Evolutionary conservation across 2,329 filamentous ascomycete species (phyloP).

Genomic region (Clonostachys sp.): DNA sequence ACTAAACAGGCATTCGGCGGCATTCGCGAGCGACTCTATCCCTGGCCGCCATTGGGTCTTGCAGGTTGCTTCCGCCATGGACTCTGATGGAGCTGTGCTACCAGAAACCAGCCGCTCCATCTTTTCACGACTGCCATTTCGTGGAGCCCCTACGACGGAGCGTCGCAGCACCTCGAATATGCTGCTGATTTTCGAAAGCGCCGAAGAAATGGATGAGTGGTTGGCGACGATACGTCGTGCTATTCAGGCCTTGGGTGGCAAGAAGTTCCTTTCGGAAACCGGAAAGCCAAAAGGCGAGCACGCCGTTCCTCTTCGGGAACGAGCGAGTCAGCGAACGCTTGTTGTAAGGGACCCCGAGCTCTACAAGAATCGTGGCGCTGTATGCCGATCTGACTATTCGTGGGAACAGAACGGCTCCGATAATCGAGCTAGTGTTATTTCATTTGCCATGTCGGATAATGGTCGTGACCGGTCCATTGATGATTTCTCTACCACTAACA

Average conservation of each 20-base stretch:
- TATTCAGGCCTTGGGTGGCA: constrained; percentile 67
- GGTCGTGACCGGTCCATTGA: constrained; percentile 39
- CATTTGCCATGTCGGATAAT: constrained; percentile 10
- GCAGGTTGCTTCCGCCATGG: constrained; percentile 65
- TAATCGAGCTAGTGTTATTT: constrained; percentile 8
- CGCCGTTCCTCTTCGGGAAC: constrained; percentile 22
- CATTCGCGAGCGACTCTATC: constrained; percentile 76
- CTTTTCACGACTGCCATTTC: constrained; percentile 7
- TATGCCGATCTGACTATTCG: not conserved
- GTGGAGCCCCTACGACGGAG: constrained; percentile 18
- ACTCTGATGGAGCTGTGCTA: constrained; percentile 46
- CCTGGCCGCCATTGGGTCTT: constrained; percentile 78
- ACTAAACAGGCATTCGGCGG: constrained; percentile 69
- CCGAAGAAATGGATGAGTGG: constrained; percentile 75
- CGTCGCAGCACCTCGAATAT: constrained; percentile 42
- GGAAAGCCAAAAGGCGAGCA: constrained; percentile 43
- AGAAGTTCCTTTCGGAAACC: constrained; percentile 56
- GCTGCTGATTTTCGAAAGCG: constrained; percentile 67
- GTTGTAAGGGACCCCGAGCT: constrained; percentile 43
- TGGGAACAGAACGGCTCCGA: constrained; percentile 1
- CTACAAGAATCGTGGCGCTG: constrained; percentile 18
- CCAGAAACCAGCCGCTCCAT: constrained; percentile 26
- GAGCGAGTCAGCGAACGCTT: constrained; percentile 38
- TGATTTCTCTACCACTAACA: constrained; percentile 52
- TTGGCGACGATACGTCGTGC: constrained; percentile 62